Evolutionary conservation across 441 rosid genomes (phyloP).

Genomic region (Populus hybrid): DNA sequence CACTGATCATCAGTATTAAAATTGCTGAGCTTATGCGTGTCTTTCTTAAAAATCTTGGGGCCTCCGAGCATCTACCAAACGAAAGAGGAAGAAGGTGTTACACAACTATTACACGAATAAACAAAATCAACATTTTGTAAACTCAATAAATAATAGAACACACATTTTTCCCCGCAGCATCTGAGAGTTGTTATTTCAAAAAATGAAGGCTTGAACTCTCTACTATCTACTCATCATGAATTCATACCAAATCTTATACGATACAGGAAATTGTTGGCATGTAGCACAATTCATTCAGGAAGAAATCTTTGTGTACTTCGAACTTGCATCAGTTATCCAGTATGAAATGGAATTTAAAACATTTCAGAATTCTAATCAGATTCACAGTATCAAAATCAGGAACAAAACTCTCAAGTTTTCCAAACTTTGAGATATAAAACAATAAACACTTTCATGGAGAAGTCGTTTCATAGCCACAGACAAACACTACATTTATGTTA

Average conservation of each 20-base stretch:
- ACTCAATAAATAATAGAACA: no score
- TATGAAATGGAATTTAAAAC: neutral
- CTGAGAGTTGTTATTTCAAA: neutral
- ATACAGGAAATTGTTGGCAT: neutral
- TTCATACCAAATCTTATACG: neutral
- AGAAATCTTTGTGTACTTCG: neutral
- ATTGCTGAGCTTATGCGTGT: neutral
- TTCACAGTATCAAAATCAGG: neutral
- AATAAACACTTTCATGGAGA: neutral
- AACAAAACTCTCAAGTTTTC: neutral
- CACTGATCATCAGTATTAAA: constrained; percentile 30
- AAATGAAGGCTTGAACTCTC: neutral
- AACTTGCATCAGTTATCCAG: neutral
- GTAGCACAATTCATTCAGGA: neutral
- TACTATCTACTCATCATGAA: neutral
- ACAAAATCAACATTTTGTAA: neutral
- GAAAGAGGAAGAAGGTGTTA: neutral
- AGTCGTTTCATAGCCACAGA: neutral
- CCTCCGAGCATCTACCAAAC: constrained; percentile 28
- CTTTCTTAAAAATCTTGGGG: constrained; percentile 22
- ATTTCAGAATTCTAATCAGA: neutral
- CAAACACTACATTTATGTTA: neutral
- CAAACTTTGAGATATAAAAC: neutral
- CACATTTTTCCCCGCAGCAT: neutral
- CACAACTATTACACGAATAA: neutral